phyloP scores from a whole-genome alignment of 768 basidiomycete genomes.

The Pleurotus citrinopileatus region DNA sequence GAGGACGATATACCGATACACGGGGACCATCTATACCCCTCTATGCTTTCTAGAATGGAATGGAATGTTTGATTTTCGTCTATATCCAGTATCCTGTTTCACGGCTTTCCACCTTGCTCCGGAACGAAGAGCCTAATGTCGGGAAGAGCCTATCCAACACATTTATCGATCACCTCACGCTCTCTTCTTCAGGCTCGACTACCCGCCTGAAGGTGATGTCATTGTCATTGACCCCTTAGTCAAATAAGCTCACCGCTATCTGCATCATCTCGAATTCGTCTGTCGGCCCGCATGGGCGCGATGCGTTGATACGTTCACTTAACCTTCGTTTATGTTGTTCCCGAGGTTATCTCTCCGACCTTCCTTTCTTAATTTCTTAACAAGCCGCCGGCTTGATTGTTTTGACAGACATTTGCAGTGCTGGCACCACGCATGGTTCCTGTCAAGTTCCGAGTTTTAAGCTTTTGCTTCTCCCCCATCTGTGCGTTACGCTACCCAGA shows the following conservation, averaged over 20 bases:
- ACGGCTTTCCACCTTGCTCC: background rate
- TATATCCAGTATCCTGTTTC: background rate
- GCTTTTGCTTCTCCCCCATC: no score
- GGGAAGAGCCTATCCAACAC: conserved; percentile 8
- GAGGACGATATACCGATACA: background rate
- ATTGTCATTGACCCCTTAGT: background rate
- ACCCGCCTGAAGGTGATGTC: background rate
- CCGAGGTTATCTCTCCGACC: background rate
- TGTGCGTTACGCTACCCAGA: no score
- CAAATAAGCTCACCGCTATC: background rate
- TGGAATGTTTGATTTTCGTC: no score
- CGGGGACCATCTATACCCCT: no score
- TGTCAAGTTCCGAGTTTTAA: background rate
- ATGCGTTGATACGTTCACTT: no score
- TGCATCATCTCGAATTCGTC: no score
- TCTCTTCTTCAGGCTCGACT: background rate
- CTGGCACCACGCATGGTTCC: background rate
- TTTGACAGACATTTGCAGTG: background rate
- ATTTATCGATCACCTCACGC: background rate
- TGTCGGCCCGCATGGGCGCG: no score
- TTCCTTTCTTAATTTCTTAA: no score
- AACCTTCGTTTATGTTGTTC: background rate
- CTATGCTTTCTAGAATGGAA: no score
- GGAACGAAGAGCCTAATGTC: conserved; percentile 4
- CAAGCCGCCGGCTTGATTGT: background rate